phyloP scores from a whole-genome alignment of 2,329 filamentous ascomycete genomes.

The Scedosporium apiospermum region DNA sequence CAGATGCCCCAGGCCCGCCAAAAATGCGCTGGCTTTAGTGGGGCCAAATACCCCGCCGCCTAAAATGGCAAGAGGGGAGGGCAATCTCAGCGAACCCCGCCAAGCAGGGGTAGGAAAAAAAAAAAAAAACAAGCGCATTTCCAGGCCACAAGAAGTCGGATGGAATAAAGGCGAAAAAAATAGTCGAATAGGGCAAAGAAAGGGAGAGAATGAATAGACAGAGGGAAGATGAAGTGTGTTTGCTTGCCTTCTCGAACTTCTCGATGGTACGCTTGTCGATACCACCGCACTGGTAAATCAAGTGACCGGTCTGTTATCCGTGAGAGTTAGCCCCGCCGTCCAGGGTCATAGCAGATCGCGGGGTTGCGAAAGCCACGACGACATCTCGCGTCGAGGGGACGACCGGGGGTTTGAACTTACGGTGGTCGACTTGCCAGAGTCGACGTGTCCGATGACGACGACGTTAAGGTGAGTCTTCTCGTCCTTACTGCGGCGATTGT shows the following conservation, averaged over 20 bases:
- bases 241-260: conserved; percentile 95
- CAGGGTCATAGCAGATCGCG: conserved; percentile 9
- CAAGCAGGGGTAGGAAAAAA: conserved; percentile 5
- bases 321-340: conserved; percentile 10
- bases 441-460: conserved; percentile 99
- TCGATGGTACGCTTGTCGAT: conserved; percentile 99
- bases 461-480: conserved; percentile 96
- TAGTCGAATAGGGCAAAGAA: conserved; percentile 7
- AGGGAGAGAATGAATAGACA: conserved; percentile 8
- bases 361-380: neutral
- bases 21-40: neutral
- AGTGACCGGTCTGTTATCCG: conserved; percentile 56
- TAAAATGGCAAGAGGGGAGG: neutral
- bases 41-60: neutral
- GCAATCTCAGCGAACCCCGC: neutral
- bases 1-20: neutral
- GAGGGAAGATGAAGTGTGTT: conserved; percentile 12
- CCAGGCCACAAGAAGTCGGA: conserved; percentile 10
- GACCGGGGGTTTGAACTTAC: conserved; percentile 43
- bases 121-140: conserved; percentile 11
- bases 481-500: conserved; percentile 64
- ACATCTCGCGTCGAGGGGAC: neutral
- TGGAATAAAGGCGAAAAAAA: conserved; percentile 4
- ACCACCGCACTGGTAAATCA: conserved; percentile 99
- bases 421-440: conserved; percentile 98